phyloP scores from a whole-genome alignment of 495 filamentous ascomycete genomes.

The Hypomontagnella monticulosa region DNA sequence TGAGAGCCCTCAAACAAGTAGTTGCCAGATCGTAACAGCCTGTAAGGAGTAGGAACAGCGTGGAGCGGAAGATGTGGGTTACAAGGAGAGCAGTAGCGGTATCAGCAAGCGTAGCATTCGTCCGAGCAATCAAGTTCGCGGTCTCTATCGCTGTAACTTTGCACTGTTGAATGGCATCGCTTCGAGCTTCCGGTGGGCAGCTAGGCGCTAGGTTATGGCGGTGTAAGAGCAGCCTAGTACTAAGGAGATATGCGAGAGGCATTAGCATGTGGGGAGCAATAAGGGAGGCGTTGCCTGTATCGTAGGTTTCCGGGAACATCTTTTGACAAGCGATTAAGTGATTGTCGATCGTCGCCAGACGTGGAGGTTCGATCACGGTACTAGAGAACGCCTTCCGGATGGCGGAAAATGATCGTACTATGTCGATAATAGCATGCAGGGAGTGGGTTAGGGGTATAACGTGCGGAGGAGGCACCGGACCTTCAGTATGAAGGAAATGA shows the following conservation, averaged over 20 bases:
- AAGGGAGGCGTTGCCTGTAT: constrained; percentile 67
- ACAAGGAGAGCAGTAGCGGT: constrained; percentile 66
- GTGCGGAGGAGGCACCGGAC: constrained; percentile 61
- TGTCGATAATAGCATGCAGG: constrained; percentile 82
- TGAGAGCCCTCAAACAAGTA: constrained; percentile 74
- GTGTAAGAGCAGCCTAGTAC: constrained; percentile 84
- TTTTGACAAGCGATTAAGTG: constrained; percentile 80
- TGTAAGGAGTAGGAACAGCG: constrained; percentile 79
- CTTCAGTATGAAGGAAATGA: constrained; percentile 74
- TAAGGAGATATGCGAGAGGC: constrained; percentile 80
- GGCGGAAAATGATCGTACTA: constrained; percentile 82
- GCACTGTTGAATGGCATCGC: constrained; percentile 80
- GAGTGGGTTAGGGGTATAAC: constrained; percentile 64
- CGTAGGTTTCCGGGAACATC: constrained; percentile 77
- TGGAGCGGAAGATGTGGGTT: constrained; percentile 90
- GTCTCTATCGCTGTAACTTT: constrained; percentile 79
- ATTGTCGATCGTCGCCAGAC: constrained; percentile 80
- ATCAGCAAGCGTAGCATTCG: constrained; percentile 54
- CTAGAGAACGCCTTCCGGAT: constrained; percentile 77
- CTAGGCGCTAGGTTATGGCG: constrained; percentile 87
- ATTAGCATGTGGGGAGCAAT: constrained; percentile 78
- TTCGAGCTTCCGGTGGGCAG: constrained; percentile 70
- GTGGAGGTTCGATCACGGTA: constrained; percentile 70
- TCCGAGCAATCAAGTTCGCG: constrained; percentile 74
- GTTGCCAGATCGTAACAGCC: constrained; percentile 76